Percentiles rank a stretch among this genome's conserved stretches.
phyloP scores from a whole-genome alignment of 441 rosid genomes.

The Biscutella laevigata region DNA sequence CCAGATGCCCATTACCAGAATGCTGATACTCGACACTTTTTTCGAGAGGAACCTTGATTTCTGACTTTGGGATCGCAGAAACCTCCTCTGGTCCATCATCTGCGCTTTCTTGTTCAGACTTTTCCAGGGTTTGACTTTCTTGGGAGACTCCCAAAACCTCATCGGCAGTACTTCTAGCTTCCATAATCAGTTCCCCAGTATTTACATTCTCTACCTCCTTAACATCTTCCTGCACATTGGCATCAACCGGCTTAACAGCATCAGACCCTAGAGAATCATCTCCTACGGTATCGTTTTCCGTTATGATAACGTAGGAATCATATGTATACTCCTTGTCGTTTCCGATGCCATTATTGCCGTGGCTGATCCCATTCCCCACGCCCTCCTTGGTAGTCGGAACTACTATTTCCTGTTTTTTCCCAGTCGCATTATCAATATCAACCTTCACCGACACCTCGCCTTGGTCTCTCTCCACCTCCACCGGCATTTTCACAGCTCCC shows the following conservation, averaged over 20 bases:
- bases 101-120: not conserved
- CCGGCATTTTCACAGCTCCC: constrained; percentile 36
- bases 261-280: constrained; percentile 25
- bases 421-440: constrained; percentile 22
- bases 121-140: constrained; percentile 18
- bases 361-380: constrained; percentile 26
- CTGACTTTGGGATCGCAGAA: constrained; percentile 19
- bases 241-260: constrained; percentile 14
- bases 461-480: constrained; percentile 33
- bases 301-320: constrained; percentile 31
- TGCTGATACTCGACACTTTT: constrained; percentile 2
- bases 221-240: constrained; percentile 12
- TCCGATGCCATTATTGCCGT: constrained; percentile 22
- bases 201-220: constrained; percentile 5
- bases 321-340: constrained; percentile 30
- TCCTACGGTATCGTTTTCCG: constrained; percentile 25
- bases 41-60: constrained; percentile 8
- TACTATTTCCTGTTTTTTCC: constrained; percentile 10
- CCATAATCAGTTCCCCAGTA: constrained; percentile 7
- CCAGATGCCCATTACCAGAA: constrained; percentile 24
- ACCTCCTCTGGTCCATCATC: constrained; percentile 14
- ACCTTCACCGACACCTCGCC: constrained; percentile 26
- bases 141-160: constrained; percentile 20
- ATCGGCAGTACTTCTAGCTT: constrained; percentile 2
- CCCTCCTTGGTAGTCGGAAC: constrained; percentile 16